Evolutionary conservation across 768 basidiomycete species (phyloP).

Genomic region (Suillus cothurnatus): DNA sequence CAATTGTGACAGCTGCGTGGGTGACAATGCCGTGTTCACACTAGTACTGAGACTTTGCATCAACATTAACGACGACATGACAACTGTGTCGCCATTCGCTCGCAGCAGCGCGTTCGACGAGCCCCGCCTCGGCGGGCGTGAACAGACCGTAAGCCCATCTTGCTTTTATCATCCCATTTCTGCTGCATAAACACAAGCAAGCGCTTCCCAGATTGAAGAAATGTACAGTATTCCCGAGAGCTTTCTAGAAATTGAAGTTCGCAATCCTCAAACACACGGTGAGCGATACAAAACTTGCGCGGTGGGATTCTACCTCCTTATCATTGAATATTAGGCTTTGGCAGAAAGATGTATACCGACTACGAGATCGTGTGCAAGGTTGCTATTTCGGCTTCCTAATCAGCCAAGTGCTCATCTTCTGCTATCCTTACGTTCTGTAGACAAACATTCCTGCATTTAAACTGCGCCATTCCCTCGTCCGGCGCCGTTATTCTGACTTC

Average conservation of each 20-base stretch:
- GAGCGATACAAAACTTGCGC: not conserved
- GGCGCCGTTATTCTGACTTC: constrained; percentile 90
- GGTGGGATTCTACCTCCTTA: not conserved
- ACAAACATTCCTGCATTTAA: constrained; percentile 99
- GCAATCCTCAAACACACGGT: constrained; percentile 98
- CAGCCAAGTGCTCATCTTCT: not conserved
- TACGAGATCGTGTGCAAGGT: constrained; percentile 99
- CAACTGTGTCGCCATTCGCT: constrained; percentile 59
- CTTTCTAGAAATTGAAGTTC: constrained; percentile 95
- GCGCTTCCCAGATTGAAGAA: constrained; percentile 78
- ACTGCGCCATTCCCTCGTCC: constrained; percentile 87
- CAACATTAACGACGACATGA: constrained; percentile 26
- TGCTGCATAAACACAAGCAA: constrained; percentile 37
- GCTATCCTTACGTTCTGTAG: constrained; percentile 65
- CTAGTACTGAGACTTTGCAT: not conserved
- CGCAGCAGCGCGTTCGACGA: constrained; percentile 60
- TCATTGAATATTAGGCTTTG: constrained; percentile 64
- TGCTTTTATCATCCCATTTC: constrained; percentile 10
- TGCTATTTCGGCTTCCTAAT: constrained; percentile 12
- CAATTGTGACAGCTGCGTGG: not conserved
- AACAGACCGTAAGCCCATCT: constrained; percentile 53
- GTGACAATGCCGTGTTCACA: not conserved
- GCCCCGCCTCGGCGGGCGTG: constrained; percentile 47
- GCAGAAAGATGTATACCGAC: constrained; percentile 99
- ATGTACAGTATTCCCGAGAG: constrained; percentile 98